phyloP scores from a whole-genome alignment of 192 early-diverging fungal genomes.

The Glomus cerebriforme region DNA sequence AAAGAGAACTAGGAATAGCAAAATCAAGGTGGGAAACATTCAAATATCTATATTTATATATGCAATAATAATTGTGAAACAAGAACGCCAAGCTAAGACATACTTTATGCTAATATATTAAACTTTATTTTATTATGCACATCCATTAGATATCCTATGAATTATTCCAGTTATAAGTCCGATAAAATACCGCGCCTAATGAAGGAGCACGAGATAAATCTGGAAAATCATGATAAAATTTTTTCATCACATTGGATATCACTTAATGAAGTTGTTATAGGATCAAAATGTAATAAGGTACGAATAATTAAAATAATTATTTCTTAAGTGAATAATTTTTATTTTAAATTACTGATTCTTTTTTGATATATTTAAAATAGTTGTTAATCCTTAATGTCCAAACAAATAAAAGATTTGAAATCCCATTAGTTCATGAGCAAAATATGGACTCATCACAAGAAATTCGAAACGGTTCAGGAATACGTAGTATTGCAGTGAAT shows the following conservation, averaged over 20 bases:
- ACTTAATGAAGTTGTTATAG: constrained; percentile 52
- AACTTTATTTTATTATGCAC: neutral
- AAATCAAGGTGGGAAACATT: neutral
- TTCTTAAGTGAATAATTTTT: neutral
- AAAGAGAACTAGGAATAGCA: neutral
- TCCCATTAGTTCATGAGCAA: constrained; percentile 35
- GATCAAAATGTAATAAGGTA: constrained; percentile 66
- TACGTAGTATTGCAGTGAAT: constrained; percentile 66
- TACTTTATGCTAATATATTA: neutral
- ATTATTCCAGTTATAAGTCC: constrained; percentile 25
- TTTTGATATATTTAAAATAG: constrained; percentile 23
- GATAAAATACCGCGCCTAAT: constrained; percentile 34
- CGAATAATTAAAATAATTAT: neutral
- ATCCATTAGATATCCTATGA: neutral
- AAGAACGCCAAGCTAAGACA: neutral
- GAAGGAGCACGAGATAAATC: constrained; percentile 30
- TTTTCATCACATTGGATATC: constrained; percentile 60
- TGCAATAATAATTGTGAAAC: neutral
- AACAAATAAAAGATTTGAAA: constrained; percentile 39
- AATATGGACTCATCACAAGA: constrained; percentile 4
- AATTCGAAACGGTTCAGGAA: constrained; percentile 48
- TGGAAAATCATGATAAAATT: constrained; percentile 54
- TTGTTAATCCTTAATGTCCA: constrained; percentile 41
- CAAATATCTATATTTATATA: neutral
- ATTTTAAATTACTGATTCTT: neutral